Percentiles rank a stretch among this genome's conserved stretches.
These are phyloP conservation scores for Piper longum DNA, from an alignment of 164 flowering plant species.

Conservation along the genomic window DNA sequence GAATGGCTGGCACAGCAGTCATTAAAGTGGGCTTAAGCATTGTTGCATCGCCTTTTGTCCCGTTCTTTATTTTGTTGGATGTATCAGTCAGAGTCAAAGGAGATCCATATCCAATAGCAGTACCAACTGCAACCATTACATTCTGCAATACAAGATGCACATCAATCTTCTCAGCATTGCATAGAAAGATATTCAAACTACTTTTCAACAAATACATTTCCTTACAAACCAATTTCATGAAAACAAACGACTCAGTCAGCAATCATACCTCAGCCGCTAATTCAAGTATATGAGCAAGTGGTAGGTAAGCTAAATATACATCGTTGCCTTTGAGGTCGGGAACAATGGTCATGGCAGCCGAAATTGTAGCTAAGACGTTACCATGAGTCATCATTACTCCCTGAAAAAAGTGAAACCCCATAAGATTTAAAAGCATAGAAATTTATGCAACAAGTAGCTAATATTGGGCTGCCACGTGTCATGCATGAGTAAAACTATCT, in stretches of 20 bases:
- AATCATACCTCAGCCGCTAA: constrained; percentile 84
- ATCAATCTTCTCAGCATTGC: neutral
- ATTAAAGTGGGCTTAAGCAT: constrained; percentile 61
- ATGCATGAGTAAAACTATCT: too few species aligned
- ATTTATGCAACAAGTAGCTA: too few species aligned
- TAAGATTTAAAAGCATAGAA: neutral
- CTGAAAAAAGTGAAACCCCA: constrained; percentile 23
- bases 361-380: constrained; percentile 66
- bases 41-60: constrained; percentile 92
- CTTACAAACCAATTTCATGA: neutral
- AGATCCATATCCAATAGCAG: constrained; percentile 86
- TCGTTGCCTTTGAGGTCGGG: constrained; percentile 63
- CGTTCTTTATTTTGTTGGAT: constrained; percentile 75
- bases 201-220: neutral
- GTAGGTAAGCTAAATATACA: constrained; percentile 79
- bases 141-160: constrained; percentile 28
- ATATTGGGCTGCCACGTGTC: too few species aligned
- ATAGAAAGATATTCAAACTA: neutral
- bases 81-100: constrained; percentile 94
- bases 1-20: constrained; percentile 96
- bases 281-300: constrained; percentile 93
- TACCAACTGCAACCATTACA: constrained; percentile 53
- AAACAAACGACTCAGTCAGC: neutral
- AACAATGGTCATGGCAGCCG: constrained; percentile 84
- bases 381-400: constrained; percentile 99